phyloP scores from a whole-genome alignment of 768 basidiomycete species.

The Termitomyces sp. region DNA sequence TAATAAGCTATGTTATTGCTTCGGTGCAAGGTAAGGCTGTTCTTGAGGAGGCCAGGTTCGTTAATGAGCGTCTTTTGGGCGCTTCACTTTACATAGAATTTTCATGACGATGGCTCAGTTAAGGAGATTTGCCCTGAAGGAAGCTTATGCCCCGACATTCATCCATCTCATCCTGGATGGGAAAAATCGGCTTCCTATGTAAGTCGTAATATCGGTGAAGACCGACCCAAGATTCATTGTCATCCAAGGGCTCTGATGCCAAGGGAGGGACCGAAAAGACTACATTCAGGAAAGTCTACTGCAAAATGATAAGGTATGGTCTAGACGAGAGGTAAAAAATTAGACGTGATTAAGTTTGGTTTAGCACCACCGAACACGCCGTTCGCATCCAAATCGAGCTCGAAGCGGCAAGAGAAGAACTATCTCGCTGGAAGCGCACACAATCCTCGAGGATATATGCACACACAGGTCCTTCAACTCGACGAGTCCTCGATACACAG shows the following conservation, averaged over 20 bases:
- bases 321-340: too few species aligned
- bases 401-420: not conserved
- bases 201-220: not conserved
- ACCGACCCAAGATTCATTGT: not conserved
- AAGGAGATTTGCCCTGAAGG: not conserved
- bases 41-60: not conserved
- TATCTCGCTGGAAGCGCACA: slow-evolving; percentile 5
- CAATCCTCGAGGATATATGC: slow-evolving; percentile 1
- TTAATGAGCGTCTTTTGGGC: not conserved
- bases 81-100: not conserved
- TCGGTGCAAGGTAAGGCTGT: not conserved
- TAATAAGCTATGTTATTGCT: not conserved
- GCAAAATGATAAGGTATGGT: slow-evolving; percentile 2
- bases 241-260: not conserved
- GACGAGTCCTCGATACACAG: not conserved
- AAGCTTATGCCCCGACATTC: not conserved
- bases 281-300: not conserved
- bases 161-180: not conserved
- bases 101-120: not conserved
- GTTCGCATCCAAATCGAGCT: slow-evolving; percentile 9
- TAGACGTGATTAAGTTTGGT: not conserved
- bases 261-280: not conserved
- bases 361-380: not conserved
- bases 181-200: not conserved
- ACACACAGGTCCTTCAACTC: not conserved